Conservation (phyloP, 2,329 filamentous ascomycete species). For the Gremmenia infestans region DNA sequence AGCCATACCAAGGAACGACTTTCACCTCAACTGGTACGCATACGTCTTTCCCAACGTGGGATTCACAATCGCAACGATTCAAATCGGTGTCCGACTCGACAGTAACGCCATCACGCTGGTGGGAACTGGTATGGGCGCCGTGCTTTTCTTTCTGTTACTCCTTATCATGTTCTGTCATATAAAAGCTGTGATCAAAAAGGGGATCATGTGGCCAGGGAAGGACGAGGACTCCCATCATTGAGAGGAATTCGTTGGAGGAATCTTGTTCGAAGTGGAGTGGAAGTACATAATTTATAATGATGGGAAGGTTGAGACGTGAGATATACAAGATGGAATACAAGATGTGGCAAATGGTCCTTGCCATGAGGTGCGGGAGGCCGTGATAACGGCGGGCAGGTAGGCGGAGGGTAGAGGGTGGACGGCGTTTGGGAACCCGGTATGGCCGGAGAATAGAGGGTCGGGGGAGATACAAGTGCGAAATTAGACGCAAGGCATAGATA, state of each 20-base stretch:
- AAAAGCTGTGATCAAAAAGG: conserved; percentile 24
- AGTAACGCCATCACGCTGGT: conserved; percentile 40
- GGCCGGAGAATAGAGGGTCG: no score
- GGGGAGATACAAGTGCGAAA: no score
- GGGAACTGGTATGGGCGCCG: conserved; percentile 36
- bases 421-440: no score
- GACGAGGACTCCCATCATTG: conserved; percentile 30
- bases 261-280: background rate
- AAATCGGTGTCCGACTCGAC: conserved; percentile 44
- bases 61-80: conserved; percentile 52
- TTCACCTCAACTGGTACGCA: conserved; percentile 60
- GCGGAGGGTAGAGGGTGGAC: background rate
- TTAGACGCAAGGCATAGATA: no score
- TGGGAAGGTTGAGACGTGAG: background rate
- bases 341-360: background rate
- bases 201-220: conserved; percentile 31
- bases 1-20: conserved; percentile 43
- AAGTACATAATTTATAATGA: background rate
- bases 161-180: conserved; percentile 25
- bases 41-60: conserved; percentile 58
- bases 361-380: background rate
- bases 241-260: background rate
- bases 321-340: background rate
- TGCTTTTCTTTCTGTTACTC: conserved; percentile 40
- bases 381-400: background rate